phyloP scores from a whole-genome alignment of 345 rosid genomes.

The Hypericum androsaemum region DNA sequence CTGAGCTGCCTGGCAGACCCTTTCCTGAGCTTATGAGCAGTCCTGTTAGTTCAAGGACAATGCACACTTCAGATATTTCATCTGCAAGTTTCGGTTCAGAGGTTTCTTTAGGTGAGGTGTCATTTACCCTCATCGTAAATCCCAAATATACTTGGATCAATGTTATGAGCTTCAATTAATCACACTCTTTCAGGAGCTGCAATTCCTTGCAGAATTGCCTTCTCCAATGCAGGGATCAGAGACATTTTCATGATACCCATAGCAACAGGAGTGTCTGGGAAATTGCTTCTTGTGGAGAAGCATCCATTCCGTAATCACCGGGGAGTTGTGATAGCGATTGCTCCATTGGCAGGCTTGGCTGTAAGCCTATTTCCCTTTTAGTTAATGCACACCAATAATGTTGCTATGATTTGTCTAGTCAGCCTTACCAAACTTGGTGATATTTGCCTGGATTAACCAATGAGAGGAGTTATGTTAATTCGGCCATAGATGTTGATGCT shows the following conservation, averaged over 20 bases:
- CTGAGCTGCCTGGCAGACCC: slow-evolving; percentile 32
- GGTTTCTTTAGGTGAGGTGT: slow-evolving; percentile 38
- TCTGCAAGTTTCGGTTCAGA: slow-evolving; percentile 60
- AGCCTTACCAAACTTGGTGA: background rate
- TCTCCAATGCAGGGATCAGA: slow-evolving; percentile 45
- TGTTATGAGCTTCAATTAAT: slow-evolving; percentile 5
- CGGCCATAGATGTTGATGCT: background rate
- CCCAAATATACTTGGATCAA: slow-evolving; percentile 4
- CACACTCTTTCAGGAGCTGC: slow-evolving; percentile 37
- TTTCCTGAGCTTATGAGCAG: slow-evolving; percentile 13
- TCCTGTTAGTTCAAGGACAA: slow-evolving; percentile 28
- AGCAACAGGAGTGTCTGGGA: slow-evolving; percentile 39
- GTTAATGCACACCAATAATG: background rate
- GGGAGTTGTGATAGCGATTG: slow-evolving; percentile 49
- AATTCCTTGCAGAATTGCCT: slow-evolving; percentile 46
- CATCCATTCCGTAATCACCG: slow-evolving; percentile 54
- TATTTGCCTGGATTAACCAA: background rate
- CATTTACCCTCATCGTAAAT: slow-evolving; percentile 1
- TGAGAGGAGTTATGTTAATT: background rate
- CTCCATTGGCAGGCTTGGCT: slow-evolving; percentile 49
- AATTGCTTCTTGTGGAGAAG: slow-evolving; percentile 54
- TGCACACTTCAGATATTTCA: slow-evolving; percentile 31
- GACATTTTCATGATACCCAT: slow-evolving; percentile 40
- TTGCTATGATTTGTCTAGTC: background rate
- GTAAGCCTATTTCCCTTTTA: slow-evolving; percentile 25